These are phyloP conservation scores for Cladorrhinum samala DNA, from an alignment of 495 filamentous ascomycete genomes.

Conservation along the genomic window DNA sequence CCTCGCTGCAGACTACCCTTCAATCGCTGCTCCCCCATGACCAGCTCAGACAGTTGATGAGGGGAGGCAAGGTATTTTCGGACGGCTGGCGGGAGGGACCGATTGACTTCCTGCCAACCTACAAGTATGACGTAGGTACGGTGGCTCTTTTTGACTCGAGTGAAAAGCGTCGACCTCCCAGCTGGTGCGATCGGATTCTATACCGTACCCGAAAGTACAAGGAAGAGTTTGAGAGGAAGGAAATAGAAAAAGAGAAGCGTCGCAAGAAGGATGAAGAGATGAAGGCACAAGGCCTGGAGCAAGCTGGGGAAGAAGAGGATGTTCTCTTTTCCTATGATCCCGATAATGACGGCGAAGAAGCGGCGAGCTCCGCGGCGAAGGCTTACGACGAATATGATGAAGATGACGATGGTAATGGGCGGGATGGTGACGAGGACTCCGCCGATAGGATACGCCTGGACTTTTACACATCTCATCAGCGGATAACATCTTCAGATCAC, in stretches of 20 bases:
- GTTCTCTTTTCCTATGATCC: slow-evolving; percentile 90
- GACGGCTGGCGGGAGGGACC: slow-evolving; percentile 88
- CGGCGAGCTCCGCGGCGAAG: slow-evolving; percentile 31
- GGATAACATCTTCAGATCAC: slow-evolving; percentile 87
- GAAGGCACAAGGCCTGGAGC: slow-evolving; percentile 69
- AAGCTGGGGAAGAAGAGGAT: slow-evolving; percentile 69
- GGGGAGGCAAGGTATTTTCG: slow-evolving; percentile 68
- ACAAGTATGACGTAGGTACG: slow-evolving; percentile 95
- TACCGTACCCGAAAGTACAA: slow-evolving; percentile 70
- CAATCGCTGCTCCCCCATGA: slow-evolving; percentile 84
- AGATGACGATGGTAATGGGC: slow-evolving; percentile 35
- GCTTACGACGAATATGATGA: slow-evolving; percentile 60
- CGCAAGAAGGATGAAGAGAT: slow-evolving; percentile 76
- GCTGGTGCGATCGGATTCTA: slow-evolving; percentile 97
- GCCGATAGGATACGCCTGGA: slow-evolving; percentile 62
- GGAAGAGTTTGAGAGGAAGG: slow-evolving; percentile 60
- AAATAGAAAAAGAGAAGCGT: slow-evolving; percentile 58
- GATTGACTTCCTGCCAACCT: slow-evolving; percentile 86
- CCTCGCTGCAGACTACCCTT: slow-evolving; percentile 73
- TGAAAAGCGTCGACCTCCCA: slow-evolving; percentile 85
- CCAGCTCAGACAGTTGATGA: slow-evolving; percentile 71
- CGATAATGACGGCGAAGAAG: slow-evolving; percentile 56
- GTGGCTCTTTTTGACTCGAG: slow-evolving; percentile 89
- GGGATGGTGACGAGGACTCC: slow-evolving; percentile 48
- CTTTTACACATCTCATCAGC: slow-evolving; percentile 78